phyloP scores from a whole-genome alignment of 2,329 filamentous ascomycete genomes.

The Calonectria pauciramosa region DNA sequence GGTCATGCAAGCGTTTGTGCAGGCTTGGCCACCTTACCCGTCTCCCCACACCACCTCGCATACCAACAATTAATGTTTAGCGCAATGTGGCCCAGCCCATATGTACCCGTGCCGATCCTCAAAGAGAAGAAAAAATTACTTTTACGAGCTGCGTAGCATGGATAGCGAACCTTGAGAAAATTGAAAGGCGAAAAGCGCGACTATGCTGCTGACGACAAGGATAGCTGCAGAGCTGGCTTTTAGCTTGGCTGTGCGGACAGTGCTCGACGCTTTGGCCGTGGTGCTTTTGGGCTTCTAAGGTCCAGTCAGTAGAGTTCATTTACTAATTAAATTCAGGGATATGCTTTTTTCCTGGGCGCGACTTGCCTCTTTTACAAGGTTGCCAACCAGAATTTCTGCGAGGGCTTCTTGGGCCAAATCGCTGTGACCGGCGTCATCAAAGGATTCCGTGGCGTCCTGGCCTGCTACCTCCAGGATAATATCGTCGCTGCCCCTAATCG shows the following conservation, averaged over 20 bases:
- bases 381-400: background rate
- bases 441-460: background rate
- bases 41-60: background rate
- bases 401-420: background rate
- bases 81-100: background rate
- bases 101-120: background rate
- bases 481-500: background rate
- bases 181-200: background rate
- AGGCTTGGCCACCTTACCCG: background rate
- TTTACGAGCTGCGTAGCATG: background rate
- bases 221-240: background rate
- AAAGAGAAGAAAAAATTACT: background rate
- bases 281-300: background rate
- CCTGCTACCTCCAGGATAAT: background rate
- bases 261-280: background rate
- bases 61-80: background rate
- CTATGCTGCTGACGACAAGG: background rate
- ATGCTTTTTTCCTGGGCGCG: background rate
- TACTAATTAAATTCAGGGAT: too few species aligned
- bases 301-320: background rate
- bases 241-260: background rate
- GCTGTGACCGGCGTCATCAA: background rate
- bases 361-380: background rate
- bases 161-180: background rate
- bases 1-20: background rate